Percentiles rank a stretch among this genome's conserved stretches.
Evolutionary conservation across 768 basidiomycete genomes (phyloP).

Genomic region (Tremella yokohamensis): DNA sequence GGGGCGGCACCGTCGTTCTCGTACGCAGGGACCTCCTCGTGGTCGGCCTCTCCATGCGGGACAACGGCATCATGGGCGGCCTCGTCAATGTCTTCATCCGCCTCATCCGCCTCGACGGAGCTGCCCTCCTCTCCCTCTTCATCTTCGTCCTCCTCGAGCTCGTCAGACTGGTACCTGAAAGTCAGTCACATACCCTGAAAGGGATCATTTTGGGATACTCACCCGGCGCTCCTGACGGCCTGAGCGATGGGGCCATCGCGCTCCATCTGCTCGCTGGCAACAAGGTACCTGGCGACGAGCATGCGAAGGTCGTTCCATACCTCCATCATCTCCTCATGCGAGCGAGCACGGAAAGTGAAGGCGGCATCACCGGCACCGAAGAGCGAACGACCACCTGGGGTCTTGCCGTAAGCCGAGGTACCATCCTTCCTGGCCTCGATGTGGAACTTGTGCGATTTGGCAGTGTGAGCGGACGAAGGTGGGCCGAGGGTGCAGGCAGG

Average conservation of each 20-base stretch:
- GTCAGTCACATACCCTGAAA: conserved; percentile 12
- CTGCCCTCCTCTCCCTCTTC: conserved; percentile 56
- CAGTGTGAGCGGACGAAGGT: conserved; percentile 62
- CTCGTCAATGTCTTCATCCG: conserved; percentile 57
- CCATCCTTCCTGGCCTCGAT: conserved; percentile 89
- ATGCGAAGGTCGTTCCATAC: conserved; percentile 99
- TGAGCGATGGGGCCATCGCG: conserved; percentile 86
- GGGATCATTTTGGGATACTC: conserved; percentile 51
- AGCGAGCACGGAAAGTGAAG: conserved; percentile 85
- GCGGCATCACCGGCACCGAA: conserved; percentile 57
- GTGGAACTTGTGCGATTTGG: conserved; percentile 89
- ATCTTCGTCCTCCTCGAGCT: conserved; percentile 55
- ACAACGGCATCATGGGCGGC: conserved; percentile 52
- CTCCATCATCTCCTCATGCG: conserved; percentile 97
- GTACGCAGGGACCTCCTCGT: conserved; percentile 63
- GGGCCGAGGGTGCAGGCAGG: conserved; percentile 95
- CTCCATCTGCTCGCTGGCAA: conserved; percentile 90
- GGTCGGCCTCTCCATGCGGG: conserved; percentile 56
- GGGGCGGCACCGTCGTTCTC: conserved; percentile 53
- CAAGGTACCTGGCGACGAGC: conserved; percentile 88
- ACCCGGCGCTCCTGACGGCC: conserved; percentile 84
- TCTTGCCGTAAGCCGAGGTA: conserved; percentile 56
- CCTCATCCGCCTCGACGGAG: conserved; percentile 46
- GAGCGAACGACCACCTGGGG: conserved; percentile 47
- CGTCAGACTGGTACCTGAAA: conserved; percentile 60